Evolutionary conservation across 371 early-diverging fungal genomes (phyloP).

Genomic region (Rozella allomycis): DNA sequence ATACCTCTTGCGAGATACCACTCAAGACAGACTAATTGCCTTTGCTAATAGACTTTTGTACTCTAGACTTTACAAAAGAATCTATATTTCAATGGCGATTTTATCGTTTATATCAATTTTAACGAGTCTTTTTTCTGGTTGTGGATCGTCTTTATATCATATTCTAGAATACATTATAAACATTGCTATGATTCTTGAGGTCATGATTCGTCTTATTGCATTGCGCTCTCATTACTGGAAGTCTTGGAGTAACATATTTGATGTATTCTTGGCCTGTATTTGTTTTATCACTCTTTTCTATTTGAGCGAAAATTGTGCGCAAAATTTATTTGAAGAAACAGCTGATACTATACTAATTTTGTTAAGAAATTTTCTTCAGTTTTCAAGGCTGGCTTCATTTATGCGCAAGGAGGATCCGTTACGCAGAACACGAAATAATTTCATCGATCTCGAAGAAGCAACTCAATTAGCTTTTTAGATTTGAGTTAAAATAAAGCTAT

Average conservation of each 20-base stretch:
- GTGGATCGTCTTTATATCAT: conserved; percentile 25
- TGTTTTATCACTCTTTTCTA: conserved; percentile 44
- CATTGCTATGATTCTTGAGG: conserved; percentile 47
- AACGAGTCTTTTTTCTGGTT: conserved; percentile 1
- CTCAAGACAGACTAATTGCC: conserved; percentile 40
- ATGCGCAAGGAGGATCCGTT: too few species aligned
- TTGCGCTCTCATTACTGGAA: conserved; percentile 47
- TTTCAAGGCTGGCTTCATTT: conserved; percentile 41
- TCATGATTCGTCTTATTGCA: conserved; percentile 38
- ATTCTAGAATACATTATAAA: conserved; percentile 46
- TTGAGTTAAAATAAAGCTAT: too few species aligned
- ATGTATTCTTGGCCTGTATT: conserved; percentile 34
- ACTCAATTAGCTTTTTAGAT: too few species aligned
- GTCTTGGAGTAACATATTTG: conserved; percentile 47
- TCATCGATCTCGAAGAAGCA: too few species aligned
- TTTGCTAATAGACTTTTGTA: conserved; percentile 58
- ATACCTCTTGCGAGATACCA: too few species aligned
- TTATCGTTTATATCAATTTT: conserved; percentile 30
- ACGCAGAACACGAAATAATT: too few species aligned
- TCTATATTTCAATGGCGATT: conserved; percentile 40
- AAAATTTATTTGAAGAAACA: conserved; percentile 34
- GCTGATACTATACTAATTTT: conserved; percentile 44
- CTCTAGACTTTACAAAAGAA: conserved; percentile 38
- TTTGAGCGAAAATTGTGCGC: conserved; percentile 36
- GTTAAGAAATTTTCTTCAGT: conserved; percentile 43